Evolutionary conservation across 768 basidiomycete genomes (phyloP).

Genomic region (Lepiota venenata): DNA sequence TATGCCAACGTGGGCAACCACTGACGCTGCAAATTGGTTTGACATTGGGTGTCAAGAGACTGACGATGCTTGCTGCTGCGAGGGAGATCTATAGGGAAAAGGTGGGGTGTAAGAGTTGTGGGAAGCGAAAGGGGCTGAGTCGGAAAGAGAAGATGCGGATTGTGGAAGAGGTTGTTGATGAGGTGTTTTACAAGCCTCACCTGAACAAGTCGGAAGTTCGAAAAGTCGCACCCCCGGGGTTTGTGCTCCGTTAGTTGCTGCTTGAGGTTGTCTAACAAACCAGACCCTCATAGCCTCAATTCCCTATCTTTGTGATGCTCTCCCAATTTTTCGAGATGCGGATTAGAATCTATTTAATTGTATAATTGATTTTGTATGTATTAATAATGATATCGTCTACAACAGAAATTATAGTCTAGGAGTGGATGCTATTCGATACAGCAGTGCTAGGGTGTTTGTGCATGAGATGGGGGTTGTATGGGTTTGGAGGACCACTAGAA

Average conservation of each 20-base stretch:
- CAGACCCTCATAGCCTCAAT: background rate
- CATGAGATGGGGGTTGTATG: background rate
- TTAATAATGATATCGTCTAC: too few species aligned
- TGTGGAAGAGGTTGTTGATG: conserved; percentile 20
- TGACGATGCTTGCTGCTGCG: conserved; percentile 29
- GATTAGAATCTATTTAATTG: too few species aligned
- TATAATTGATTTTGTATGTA: background rate
- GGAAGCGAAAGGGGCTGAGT: conserved; percentile 17
- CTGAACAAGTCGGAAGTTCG: background rate
- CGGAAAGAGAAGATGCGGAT: conserved; percentile 21
- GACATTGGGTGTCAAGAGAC: conserved; percentile 28
- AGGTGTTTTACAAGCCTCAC: conserved; percentile 2
- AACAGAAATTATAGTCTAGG: too few species aligned
- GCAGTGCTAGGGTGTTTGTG: background rate
- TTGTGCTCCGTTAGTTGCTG: background rate
- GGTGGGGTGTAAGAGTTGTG: conserved; percentile 23
- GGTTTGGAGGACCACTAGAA: background rate
- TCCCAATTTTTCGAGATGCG: too few species aligned
- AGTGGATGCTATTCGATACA: background rate
- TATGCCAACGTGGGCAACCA: conserved; percentile 28
- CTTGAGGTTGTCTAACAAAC: background rate
- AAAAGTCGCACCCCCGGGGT: background rate
- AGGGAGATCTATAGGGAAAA: conserved; percentile 27
- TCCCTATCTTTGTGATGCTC: background rate
- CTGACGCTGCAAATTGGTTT: conserved; percentile 30